phyloP scores from a whole-genome alignment of 352 stramenopile genomes.

The Pythium plurisporium region DNA sequence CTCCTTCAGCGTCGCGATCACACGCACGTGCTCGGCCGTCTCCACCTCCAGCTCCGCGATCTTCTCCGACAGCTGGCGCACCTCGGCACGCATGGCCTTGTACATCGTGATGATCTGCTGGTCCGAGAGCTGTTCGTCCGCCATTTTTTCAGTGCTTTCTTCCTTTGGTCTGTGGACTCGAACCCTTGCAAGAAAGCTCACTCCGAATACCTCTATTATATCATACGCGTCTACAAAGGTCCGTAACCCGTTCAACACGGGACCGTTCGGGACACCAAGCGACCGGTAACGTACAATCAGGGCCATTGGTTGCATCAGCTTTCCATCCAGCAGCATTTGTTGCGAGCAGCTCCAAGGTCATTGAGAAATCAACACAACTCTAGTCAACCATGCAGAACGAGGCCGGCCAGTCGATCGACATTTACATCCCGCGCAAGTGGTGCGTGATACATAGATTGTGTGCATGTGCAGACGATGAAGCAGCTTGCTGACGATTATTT shows the following conservation, averaged over 20 bases:
- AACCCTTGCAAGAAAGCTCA: not conserved
- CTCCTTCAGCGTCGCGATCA: conserved; percentile 73
- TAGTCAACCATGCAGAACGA: conserved; percentile 97
- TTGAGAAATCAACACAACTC: conserved; percentile 58
- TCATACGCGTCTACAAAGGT: not conserved
- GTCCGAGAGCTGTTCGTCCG: conserved; percentile 59
- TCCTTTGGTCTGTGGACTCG: not conserved
- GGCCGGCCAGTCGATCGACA: conserved; percentile 95
- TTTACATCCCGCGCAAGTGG: conserved; percentile 99
- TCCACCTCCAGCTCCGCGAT: conserved; percentile 83
- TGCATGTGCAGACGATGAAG: not conserved
- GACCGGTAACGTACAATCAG: conserved; percentile 85
- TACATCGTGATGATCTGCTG: conserved; percentile 85
- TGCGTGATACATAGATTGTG: conserved; percentile 26
- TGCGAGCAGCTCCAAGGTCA: conserved; percentile 7
- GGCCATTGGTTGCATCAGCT: conserved; percentile 58
- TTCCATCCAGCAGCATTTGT: no score
- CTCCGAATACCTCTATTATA: not conserved
- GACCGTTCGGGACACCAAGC: conserved; percentile 1
- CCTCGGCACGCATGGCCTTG: conserved; percentile 79
- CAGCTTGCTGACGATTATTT: not conserved
- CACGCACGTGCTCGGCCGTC: conserved; percentile 78
- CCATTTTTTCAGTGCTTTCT: conserved; percentile 22
- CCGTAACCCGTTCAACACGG: not conserved
- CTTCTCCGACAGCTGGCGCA: conserved; percentile 82